Percentiles rank a stretch among this genome's conserved stretches.
Conservation (phyloP, 1,284 basidiomycete species). For the Austroboletus novae-zelandiae region DNA sequence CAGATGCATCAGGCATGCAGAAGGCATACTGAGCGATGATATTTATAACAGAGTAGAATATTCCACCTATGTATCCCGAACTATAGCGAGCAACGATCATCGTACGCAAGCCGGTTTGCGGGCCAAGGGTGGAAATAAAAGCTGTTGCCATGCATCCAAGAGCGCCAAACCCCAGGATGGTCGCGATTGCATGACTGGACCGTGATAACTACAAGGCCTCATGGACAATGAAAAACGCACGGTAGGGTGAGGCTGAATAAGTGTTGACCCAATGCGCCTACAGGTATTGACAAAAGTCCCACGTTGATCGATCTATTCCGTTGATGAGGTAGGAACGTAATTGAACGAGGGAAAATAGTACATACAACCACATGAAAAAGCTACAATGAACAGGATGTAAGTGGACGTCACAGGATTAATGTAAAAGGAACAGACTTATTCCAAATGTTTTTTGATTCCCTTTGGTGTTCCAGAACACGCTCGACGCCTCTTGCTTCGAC, state of each 20-base stretch:
- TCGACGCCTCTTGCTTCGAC: no score
- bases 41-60: no score
- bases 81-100: no score
- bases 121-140: no score
- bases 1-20: constrained; percentile 56
- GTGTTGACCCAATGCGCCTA: constrained; percentile 55
- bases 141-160: constrained; percentile 40
- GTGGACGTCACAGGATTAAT: constrained; percentile 7
- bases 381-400: constrained; percentile 30
- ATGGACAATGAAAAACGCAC: constrained; percentile 22
- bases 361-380: constrained; percentile 45
- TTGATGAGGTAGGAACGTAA: background rate
- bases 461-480: no score
- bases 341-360: background rate
- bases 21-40: no score
- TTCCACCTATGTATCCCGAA: no score
- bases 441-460: no score
- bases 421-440: background rate
- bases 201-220: background rate
- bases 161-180: constrained; percentile 43
- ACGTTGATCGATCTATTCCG: constrained; percentile 38
- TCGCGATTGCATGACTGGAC: constrained; percentile 42
- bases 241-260: constrained; percentile 51
- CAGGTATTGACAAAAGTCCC: constrained; percentile 54
- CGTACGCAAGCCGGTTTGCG: no score